phyloP scores from a whole-genome alignment of 345 rosid species.

The Bretschneidera sinensis region DNA sequence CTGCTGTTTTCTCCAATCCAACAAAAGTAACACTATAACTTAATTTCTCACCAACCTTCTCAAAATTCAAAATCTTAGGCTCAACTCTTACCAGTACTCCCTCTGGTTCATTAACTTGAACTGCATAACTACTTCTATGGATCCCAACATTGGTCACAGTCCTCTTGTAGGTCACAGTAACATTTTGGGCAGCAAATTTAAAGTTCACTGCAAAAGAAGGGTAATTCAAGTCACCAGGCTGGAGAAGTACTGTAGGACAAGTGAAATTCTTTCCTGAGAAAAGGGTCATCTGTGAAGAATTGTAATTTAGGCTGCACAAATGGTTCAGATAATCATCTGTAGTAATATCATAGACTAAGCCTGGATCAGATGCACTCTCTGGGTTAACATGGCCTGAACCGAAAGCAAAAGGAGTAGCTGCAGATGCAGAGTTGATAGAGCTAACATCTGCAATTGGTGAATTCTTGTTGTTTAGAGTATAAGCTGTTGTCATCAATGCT shows the following conservation, averaged over 20 bases:
- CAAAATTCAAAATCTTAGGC: slow-evolving; percentile 35
- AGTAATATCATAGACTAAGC: slow-evolving; percentile 44
- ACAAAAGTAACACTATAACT: slow-evolving; percentile 50
- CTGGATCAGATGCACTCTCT: slow-evolving; percentile 48
- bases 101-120: slow-evolving; percentile 32
- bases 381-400: slow-evolving; percentile 65
- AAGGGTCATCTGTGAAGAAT: slow-evolving; percentile 24
- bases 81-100: slow-evolving; percentile 33
- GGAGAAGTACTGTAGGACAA: slow-evolving; percentile 23
- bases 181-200: slow-evolving; percentile 5
- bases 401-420: slow-evolving; percentile 38
- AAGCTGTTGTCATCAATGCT: slow-evolving; percentile 83
- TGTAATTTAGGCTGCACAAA: slow-evolving; percentile 48
- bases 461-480: slow-evolving; percentile 41
- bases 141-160: slow-evolving; percentile 46
- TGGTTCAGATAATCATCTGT: slow-evolving; percentile 22
- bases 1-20: slow-evolving; percentile 3
- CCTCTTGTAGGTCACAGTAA: slow-evolving; percentile 27
- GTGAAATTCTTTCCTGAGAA: slow-evolving; percentile 23
- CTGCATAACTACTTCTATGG: slow-evolving; percentile 20
- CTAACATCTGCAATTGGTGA: slow-evolving; percentile 18
- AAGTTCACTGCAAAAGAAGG: slow-evolving; percentile 56
- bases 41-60: slow-evolving; percentile 39
- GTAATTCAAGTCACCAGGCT: slow-evolving; percentile 45
- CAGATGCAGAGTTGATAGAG: not conserved